Conservation (phyloP, 495 filamentous ascomycete genomes). For the Hypomontagnella monticulosa region DNA sequence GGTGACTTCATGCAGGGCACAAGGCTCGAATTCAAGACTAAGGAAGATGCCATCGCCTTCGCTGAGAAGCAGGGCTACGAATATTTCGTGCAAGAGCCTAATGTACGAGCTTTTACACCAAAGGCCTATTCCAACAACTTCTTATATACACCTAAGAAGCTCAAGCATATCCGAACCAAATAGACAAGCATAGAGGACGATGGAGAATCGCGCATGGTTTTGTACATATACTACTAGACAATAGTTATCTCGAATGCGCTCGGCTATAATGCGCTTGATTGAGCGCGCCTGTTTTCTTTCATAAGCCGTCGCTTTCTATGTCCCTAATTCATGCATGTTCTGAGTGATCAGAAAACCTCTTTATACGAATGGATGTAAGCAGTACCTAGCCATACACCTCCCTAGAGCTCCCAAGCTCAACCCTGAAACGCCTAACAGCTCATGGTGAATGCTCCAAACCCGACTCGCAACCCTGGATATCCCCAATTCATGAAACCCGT, state of each 20-base stretch:
- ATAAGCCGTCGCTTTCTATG: not conserved
- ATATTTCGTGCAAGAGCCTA: conserved; percentile 98
- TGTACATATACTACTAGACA: conserved; percentile 48
- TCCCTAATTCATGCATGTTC: conserved; percentile 17
- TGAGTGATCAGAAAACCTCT: conserved; percentile 15
- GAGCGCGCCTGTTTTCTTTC: conserved; percentile 2
- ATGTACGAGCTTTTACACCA: conserved; percentile 81
- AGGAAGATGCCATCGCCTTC: conserved; percentile 94
- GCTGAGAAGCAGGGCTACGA: conserved; percentile 99
- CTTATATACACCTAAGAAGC: conserved; percentile 78
- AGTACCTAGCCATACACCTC: conserved; percentile 6
- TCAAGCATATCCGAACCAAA: conserved; percentile 95
- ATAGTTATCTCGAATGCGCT: conserved; percentile 35
- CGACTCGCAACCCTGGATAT: conserved; percentile 4
- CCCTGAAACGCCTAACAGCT: conserved; percentile 27
- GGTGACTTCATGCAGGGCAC: conserved; percentile 94
- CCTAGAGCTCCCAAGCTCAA: not conserved
- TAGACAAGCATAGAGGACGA: conserved; percentile 49
- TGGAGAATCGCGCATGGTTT: conserved; percentile 13
- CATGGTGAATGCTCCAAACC: not conserved
- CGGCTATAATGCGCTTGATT: not conserved
- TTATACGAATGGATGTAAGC: not conserved
- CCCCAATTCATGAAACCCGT: conserved; percentile 1
- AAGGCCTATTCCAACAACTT: conserved; percentile 99
- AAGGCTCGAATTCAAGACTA: conserved; percentile 85